Percentiles rank a stretch among this genome's conserved stretches.
Evolutionary conservation across 352 stramenopile genomes (phyloP).

Genomic region (Pythium aquatile): DNA sequence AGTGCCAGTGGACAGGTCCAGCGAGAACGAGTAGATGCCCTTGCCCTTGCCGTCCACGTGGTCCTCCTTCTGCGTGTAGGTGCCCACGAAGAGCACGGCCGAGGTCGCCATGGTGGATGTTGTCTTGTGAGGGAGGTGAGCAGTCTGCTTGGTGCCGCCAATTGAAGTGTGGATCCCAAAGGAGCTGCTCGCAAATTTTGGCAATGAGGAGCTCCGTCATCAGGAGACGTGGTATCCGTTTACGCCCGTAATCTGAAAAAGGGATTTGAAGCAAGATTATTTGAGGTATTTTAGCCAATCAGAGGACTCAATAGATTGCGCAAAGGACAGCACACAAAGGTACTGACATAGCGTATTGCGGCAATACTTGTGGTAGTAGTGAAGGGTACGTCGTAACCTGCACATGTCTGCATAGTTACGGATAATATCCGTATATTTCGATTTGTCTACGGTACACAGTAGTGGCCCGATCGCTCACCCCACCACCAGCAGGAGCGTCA

Average conservation of each 20-base stretch:
- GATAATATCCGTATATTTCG: neutral
- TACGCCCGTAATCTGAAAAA: neutral
- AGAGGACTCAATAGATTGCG: neutral
- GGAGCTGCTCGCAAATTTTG: neutral
- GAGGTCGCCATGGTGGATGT: conserved; percentile 19
- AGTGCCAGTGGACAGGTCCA: conserved; percentile 49
- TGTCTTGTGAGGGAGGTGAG: neutral
- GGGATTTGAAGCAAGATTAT: neutral
- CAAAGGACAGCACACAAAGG: neutral
- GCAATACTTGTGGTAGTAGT: no score
- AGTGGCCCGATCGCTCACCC: conserved; percentile 6
- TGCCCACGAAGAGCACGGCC: conserved; percentile 71
- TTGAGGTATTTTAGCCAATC: neutral
- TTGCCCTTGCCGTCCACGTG: conserved; percentile 78
- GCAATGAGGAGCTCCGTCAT: neutral
- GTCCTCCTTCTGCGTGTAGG: conserved; percentile 79
- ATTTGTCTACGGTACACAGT: neutral
- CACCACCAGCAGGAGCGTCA: conserved; percentile 17
- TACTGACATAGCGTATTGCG: no score
- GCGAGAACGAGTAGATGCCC: conserved; percentile 65
- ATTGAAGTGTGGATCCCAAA: conserved; percentile 8
- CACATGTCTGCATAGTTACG: neutral
- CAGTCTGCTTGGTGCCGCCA: conserved; percentile 8
- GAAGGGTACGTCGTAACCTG: neutral
- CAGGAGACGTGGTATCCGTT: neutral